phyloP scores from a whole-genome alignment of 2,329 filamentous ascomycete genomes.

The Drechslerella coelobrocha region DNA sequence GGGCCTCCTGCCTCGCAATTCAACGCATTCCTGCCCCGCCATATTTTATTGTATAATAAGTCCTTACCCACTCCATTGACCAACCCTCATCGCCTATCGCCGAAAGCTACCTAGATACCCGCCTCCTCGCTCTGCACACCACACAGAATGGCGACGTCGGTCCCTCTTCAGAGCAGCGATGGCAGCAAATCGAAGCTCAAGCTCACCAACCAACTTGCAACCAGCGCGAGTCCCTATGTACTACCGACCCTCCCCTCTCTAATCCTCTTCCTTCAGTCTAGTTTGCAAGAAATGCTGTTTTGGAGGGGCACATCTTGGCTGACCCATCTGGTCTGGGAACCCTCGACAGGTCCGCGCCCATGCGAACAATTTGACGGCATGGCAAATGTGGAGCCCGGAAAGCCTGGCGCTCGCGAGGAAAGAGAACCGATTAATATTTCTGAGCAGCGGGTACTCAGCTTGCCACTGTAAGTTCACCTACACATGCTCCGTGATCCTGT shows the following conservation, averaged over 20 bases:
- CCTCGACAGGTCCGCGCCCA: conserved; percentile 71
- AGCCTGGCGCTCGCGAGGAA: conserved; percentile 76
- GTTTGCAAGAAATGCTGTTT: not conserved
- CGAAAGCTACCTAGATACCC: conserved; percentile 17
- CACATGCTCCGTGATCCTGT: conserved; percentile 2
- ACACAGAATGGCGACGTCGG: conserved; percentile 36
- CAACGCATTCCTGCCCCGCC: conserved; percentile 3
- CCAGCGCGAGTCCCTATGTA: conserved; percentile 55
- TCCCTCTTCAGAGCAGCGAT: conserved; percentile 36
- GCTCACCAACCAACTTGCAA: conserved; percentile 51
- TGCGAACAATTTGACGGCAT: conserved; percentile 81
- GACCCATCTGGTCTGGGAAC: not conserved
- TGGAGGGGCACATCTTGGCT: conserved; percentile 22
- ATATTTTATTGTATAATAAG: no score
- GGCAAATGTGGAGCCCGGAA: conserved; percentile 86
- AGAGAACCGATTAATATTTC: conserved; percentile 86
- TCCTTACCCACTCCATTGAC: not conserved
- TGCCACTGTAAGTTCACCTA: conserved; percentile 79
- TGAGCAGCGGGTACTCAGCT: conserved; percentile 93
- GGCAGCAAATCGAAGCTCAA: conserved; percentile 50
- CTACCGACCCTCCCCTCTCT: no score
- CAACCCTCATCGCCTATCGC: conserved; percentile 9
- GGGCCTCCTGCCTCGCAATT: not conserved
- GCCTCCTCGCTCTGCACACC: conserved; percentile 1
- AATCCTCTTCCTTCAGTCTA: conserved; percentile 14